These are phyloP conservation scores for Candida orba DNA, from an alignment of 805 yeast species.

Conservation along the genomic window DNA sequence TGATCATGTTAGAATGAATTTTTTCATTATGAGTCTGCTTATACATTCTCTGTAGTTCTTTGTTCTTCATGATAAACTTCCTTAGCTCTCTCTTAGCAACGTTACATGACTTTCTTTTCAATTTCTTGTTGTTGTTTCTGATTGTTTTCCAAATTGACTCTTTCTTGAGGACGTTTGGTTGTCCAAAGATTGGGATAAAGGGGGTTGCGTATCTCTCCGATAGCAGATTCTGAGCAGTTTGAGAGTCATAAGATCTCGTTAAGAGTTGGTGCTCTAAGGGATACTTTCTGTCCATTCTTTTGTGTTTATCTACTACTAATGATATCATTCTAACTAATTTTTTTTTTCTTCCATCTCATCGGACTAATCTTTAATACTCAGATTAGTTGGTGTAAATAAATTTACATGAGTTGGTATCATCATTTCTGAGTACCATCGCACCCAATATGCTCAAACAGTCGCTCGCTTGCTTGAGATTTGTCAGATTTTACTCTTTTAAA, in stretches of 20 bases:
- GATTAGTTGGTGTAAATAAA: no score
- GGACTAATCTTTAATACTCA: no score
- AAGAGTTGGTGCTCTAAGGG: conserved; percentile 4
- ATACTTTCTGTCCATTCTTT: conserved; percentile 1
- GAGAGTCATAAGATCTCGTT: background rate
- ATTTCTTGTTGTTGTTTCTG: background rate
- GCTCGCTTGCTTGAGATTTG: no score
- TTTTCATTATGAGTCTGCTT: conserved; percentile 12
- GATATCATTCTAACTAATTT: background rate
- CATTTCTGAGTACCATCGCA: no score
- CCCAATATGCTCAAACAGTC: no score
- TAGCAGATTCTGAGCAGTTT: background rate
- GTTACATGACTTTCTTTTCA: background rate
- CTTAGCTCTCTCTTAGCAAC: conserved; percentile 10
- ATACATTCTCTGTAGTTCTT: conserved; percentile 20
- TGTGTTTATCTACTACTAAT: background rate
- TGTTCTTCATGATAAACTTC: conserved; percentile 17
- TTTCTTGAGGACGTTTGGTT: background rate
- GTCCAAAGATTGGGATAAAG: background rate
- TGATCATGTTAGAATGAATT: conserved; percentile 17
- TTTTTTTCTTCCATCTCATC: background rate
- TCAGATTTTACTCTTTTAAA: background rate
- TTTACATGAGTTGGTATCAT: no score
- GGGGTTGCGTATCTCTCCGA: background rate
- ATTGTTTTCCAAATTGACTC: background rate